Evolutionary conservation across 1,284 basidiomycete genomes (phyloP).

Genomic region (Ceratobasidium sp.): DNA sequence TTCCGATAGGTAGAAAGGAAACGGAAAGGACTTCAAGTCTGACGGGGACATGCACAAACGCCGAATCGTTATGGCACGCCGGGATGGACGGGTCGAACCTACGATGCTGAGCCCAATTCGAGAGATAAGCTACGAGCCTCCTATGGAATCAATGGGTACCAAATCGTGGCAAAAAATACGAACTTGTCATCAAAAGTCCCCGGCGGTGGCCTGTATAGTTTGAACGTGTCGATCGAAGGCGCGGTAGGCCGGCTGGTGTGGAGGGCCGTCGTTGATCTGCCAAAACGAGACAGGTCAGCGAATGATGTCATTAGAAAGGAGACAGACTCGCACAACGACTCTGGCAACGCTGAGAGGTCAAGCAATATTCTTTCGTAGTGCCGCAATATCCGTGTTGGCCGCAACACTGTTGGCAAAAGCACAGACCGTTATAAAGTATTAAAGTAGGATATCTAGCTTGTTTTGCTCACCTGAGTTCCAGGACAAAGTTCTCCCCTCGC

Average conservation of each 20-base stretch:
- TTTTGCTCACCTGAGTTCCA: neutral
- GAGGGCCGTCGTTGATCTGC: conserved; percentile 20
- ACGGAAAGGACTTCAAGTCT: too few species aligned
- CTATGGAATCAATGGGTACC: neutral
- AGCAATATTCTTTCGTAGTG: conserved; percentile 16
- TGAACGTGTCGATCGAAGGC: neutral
- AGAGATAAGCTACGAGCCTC: conserved; percentile 5
- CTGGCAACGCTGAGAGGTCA: conserved; percentile 27
- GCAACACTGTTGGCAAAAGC: neutral
- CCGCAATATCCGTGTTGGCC: conserved; percentile 33
- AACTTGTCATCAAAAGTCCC: conserved; percentile 6
- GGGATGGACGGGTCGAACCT: conserved; percentile 4
- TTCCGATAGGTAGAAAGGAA: conserved; percentile 7
- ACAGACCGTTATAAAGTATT: too few species aligned
- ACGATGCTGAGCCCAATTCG: conserved; percentile 27
- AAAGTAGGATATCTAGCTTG: too few species aligned
- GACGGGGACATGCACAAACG: too few species aligned
- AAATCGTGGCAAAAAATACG: neutral
- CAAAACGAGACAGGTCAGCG: too few species aligned
- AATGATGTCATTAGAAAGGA: too few species aligned
- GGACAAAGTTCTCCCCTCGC: conserved; percentile 23
- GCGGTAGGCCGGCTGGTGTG: conserved; percentile 9
- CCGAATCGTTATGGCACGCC: conserved; percentile 10
- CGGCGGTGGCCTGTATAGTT: conserved; percentile 4
- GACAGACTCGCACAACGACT: conserved; percentile 26